Evolutionary conservation across 148 eudicot genomes (phyloP).

Genomic region (Chenopodium quinoa): DNA sequence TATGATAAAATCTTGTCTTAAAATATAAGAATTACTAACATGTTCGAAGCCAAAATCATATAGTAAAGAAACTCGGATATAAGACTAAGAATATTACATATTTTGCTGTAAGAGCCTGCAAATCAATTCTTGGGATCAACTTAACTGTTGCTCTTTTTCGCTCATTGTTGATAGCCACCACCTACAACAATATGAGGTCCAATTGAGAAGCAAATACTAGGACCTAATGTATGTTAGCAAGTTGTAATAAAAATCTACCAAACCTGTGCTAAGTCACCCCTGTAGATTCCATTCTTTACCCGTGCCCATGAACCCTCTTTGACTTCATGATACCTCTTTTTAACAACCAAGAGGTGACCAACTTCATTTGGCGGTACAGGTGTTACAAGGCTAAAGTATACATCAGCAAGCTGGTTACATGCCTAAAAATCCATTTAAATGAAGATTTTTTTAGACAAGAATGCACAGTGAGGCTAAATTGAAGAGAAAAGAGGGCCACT

Average conservation of each 20-base stretch:
- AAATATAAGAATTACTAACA: neutral
- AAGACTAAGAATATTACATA: slow-evolving; percentile 45
- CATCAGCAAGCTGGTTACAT: slow-evolving; percentile 71
- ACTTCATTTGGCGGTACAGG: slow-evolving; percentile 66
- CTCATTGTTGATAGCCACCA: slow-evolving; percentile 56
- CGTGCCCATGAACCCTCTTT: slow-evolving; percentile 84
- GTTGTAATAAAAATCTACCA: slow-evolving; percentile 3
- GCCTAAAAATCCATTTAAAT: slow-evolving; percentile 44
- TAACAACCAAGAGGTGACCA: slow-evolving; percentile 57
- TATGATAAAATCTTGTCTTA: neutral
- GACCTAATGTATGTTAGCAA: slow-evolving; percentile 9
- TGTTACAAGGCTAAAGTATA: slow-evolving; percentile 59
- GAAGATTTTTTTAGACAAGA: neutral
- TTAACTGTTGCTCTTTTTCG: slow-evolving; percentile 84
- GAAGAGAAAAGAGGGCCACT: neutral
- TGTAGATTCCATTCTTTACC: slow-evolving; percentile 81
- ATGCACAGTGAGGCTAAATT: neutral
- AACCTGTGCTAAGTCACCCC: slow-evolving; percentile 92
- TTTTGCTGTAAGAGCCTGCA: slow-evolving; percentile 78
- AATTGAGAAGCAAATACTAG: slow-evolving; percentile 12
- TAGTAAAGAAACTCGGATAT: neutral
- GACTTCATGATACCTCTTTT: slow-evolving; percentile 58
- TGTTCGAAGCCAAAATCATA: neutral
- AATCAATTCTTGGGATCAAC: slow-evolving; percentile 89
- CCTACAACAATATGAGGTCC: slow-evolving; percentile 40